These are phyloP conservation scores for Colletotrichum cereale DNA, from an alignment of 2,329 filamentous ascomycete species.

Conservation along the genomic window DNA sequence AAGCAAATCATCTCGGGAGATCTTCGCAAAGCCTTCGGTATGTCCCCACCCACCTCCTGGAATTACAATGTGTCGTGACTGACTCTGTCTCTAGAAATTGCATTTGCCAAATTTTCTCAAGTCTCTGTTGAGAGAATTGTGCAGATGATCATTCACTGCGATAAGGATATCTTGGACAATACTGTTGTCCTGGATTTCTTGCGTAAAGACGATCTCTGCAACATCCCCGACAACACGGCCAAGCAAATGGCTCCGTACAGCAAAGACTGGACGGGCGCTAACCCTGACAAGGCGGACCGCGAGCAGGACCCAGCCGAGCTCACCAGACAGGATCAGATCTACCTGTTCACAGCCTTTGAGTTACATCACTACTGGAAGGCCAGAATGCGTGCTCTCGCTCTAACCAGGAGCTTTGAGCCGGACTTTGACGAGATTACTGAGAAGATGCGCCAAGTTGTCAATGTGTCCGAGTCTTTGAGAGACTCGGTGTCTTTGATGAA, in stretches of 20 bases:
- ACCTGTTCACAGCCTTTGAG: conserved; percentile 92
- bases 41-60: conserved; percentile 46
- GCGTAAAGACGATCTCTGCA: conserved; percentile 92
- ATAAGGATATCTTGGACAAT: conserved; percentile 89
- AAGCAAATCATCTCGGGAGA: conserved; percentile 96
- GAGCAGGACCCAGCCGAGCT: conserved; percentile 91
- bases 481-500: conserved; percentile 96
- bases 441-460: conserved; percentile 88
- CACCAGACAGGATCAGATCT: conserved; percentile 95
- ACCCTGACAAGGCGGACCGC: conserved; percentile 80
- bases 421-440: conserved; percentile 93
- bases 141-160: conserved; percentile 95
- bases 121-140: conserved; percentile 86
- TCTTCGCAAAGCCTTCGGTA: conserved; percentile 86
- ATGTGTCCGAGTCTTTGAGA: conserved; percentile 87
- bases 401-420: conserved; percentile 85
- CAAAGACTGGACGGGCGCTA: conserved; percentile 94
- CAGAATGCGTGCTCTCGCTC: conserved; percentile 88
- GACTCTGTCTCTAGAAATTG: conserved; percentile 72
- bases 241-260: conserved; percentile 96
- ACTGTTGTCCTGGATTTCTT: conserved; percentile 96
- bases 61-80: not conserved
- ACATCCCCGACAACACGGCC: conserved; percentile 87
- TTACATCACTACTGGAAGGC: conserved; percentile 99
- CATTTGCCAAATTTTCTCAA: conserved; percentile 92